These are phyloP conservation scores for Helotiales sp. DNA, from an alignment of 2,329 filamentous ascomycete genomes.

Conservation along the genomic window DNA sequence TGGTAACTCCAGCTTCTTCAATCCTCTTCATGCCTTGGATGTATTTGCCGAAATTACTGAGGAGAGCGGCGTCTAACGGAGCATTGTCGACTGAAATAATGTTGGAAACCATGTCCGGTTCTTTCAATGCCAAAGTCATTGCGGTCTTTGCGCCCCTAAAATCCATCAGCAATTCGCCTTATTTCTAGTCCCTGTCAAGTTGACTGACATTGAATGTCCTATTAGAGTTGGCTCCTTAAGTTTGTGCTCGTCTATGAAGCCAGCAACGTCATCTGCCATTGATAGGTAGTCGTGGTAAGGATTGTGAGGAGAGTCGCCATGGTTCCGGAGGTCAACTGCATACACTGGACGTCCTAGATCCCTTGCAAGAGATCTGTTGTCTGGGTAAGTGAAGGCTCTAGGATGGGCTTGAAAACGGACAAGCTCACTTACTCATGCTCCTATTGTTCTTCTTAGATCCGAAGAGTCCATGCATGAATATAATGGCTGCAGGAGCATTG, in stretches of 20 bases:
- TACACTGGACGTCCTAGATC: conserved; percentile 81
- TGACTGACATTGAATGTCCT: conserved; percentile 83
- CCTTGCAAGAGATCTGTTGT: conserved; percentile 69
- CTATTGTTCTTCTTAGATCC: conserved; percentile 95
- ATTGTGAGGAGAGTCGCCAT: conserved; percentile 84
- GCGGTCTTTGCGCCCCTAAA: conserved; percentile 84
- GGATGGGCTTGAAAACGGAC: conserved; percentile 2
- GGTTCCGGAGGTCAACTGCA: conserved; percentile 86
- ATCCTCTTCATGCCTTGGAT: conserved; percentile 82
- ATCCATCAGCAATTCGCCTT: conserved; percentile 5
- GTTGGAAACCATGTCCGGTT: conserved; percentile 65
- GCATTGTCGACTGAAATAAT: conserved; percentile 90
- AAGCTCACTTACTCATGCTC: conserved; percentile 81
- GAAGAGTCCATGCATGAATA: conserved; percentile 91
- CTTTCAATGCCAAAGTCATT: conserved; percentile 79
- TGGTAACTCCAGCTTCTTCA: conserved; percentile 65
- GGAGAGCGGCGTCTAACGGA: conserved; percentile 76
- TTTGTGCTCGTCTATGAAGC: conserved; percentile 72
- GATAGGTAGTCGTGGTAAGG: conserved; percentile 74
- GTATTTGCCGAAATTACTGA: conserved; percentile 76
- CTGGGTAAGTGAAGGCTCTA: conserved; percentile 13
- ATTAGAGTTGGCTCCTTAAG: conserved; percentile 76
- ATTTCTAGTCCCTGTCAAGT: neutral
- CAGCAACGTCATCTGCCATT: conserved; percentile 81
- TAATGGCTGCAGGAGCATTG: conserved; percentile 60